Evolutionary conservation across 2,329 filamentous ascomycete species (phyloP).

Genomic region (Colletotrichum truncatum): DNA sequence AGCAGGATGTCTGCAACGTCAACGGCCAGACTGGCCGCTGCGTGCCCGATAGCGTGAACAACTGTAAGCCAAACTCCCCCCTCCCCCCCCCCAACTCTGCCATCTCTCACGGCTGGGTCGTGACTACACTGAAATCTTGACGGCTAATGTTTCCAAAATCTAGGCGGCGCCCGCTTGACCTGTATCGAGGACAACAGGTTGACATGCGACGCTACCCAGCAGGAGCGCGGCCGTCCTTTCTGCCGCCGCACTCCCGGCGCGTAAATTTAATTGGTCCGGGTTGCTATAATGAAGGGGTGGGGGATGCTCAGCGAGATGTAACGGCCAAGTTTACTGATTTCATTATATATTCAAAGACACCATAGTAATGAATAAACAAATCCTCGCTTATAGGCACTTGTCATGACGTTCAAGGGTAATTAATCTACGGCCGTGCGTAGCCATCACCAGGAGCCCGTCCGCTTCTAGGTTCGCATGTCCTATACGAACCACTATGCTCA

Average conservation of each 20-base stretch:
- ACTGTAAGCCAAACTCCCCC: slow-evolving; percentile 40
- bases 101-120: too few relatives aligned
- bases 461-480: neutral
- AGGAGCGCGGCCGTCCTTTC: slow-evolving; percentile 39
- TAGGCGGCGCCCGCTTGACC: slow-evolving; percentile 37
- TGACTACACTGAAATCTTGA: too few relatives aligned
- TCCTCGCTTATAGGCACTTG: neutral
- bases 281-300: too few relatives aligned
- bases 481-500: neutral
- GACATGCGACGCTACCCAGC: slow-evolving; percentile 36
- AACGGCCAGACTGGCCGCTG: slow-evolving; percentile 44
- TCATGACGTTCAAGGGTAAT: neutral
- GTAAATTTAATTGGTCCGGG: neutral
- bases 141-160: neutral
- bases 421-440: too few relatives aligned
- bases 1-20: slow-evolving; percentile 46
- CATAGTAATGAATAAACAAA: slow-evolving; percentile 1
- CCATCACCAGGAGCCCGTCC: neutral
- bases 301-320: neutral
- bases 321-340: neutral
- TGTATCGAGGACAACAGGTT: slow-evolving; percentile 39
- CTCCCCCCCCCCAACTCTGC: neutral
- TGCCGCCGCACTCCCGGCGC: slow-evolving; percentile 36
- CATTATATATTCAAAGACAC: slow-evolving; percentile 2
- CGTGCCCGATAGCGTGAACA: slow-evolving; percentile 44